Conservation (phyloP, 495 filamentous ascomycete genomes). For the Penicillium longicatenatum region DNA sequence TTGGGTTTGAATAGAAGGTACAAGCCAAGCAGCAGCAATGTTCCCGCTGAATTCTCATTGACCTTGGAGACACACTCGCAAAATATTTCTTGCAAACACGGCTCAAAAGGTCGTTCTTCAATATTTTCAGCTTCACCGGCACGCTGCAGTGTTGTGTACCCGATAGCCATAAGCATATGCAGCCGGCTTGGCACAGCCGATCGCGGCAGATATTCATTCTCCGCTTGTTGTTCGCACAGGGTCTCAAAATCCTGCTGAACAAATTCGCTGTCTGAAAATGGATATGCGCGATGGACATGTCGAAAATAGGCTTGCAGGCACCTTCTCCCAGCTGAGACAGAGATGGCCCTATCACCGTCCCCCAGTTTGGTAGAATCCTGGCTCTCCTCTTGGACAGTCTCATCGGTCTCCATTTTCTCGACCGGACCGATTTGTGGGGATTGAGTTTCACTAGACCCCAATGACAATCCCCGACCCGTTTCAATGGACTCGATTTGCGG, state of each 20-base stretch:
- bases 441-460: slow-evolving; percentile 1
- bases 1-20: slow-evolving; percentile 31
- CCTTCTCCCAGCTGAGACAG: slow-evolving; percentile 3
- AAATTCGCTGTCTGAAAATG: slow-evolving; percentile 22
- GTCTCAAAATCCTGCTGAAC: slow-evolving; percentile 7
- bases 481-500: slow-evolving; percentile 15
- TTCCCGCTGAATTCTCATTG: slow-evolving; percentile 21
- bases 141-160: slow-evolving; percentile 26
- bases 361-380: not conserved
- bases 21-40: slow-evolving; percentile 27
- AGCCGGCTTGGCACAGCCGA: slow-evolving; percentile 17
- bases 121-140: slow-evolving; percentile 18
- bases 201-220: slow-evolving; percentile 4
- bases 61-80: slow-evolving; percentile 15
- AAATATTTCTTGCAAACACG: slow-evolving; percentile 12
- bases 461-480: slow-evolving; percentile 11
- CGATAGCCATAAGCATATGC: slow-evolving; percentile 27
- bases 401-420: not conserved
- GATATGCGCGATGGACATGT: slow-evolving; percentile 27
- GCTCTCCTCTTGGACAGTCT: not conserved
- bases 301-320: slow-evolving; percentile 28
- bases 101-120: slow-evolving; percentile 8
- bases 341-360: not conserved
- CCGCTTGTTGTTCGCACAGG: not conserved
- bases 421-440: not conserved